Conservation (phyloP, 306 rosid genomes). For the Ochetophila trinervis region DNA sequence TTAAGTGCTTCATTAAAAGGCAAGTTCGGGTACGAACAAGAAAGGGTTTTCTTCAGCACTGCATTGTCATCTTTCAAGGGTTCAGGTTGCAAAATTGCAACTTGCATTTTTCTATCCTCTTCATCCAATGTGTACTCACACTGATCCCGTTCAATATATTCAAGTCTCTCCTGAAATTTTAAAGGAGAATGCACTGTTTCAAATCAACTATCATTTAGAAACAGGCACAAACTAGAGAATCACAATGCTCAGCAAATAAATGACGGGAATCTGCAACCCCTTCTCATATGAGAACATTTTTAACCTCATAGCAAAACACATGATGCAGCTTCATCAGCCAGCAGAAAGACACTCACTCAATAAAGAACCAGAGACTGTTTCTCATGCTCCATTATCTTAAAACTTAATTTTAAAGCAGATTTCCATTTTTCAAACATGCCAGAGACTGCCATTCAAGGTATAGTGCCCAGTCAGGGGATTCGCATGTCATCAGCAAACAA, state of each 20-base stretch:
- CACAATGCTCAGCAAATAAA: not conserved
- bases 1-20: constrained; percentile 72
- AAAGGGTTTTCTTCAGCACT: constrained; percentile 85
- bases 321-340: not conserved
- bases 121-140: constrained; percentile 95
- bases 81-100: constrained; percentile 83
- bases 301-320: not conserved
- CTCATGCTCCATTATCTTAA: not conserved
- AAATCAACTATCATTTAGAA: constrained; percentile 11
- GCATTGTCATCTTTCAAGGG: constrained; percentile 65
- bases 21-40: constrained; percentile 88
- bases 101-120: constrained; percentile 79
- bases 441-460: not conserved
- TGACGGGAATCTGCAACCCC: not conserved
- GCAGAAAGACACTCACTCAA: not conserved
- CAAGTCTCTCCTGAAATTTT: constrained; percentile 79
- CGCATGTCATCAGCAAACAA: not conserved
- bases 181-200: constrained; percentile 11
- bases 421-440: not conserved
- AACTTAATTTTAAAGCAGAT: not conserved
- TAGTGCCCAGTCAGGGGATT: constrained; percentile 5
- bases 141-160: constrained; percentile 84
- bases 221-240: constrained; percentile 16
- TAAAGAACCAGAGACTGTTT: too few species aligned
- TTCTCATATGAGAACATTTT: not conserved